Evolutionary conservation across 2,329 filamentous ascomycete species (phyloP).

Genomic region (Cryoendolithus antarcticus): DNA sequence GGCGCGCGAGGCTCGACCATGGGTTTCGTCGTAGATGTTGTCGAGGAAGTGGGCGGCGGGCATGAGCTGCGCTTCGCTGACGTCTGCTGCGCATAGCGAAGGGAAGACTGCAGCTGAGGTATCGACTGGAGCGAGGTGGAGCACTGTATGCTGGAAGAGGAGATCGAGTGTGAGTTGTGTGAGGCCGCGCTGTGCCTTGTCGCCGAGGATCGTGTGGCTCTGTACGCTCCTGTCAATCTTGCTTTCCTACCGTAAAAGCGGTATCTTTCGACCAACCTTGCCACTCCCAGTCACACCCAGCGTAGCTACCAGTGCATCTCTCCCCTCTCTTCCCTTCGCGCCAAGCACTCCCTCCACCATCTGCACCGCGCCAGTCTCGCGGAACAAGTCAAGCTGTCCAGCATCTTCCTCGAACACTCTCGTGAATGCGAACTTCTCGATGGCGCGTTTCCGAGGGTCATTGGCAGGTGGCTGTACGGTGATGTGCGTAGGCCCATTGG

Average conservation of each 20-base stretch:
- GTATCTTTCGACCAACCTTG: slow-evolving; percentile 50
- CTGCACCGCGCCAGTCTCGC: slow-evolving; percentile 60
- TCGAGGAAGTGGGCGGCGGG: slow-evolving; percentile 69
- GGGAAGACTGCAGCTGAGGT: slow-evolving; percentile 51
- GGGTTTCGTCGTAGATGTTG: slow-evolving; percentile 56
- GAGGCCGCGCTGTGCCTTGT: slow-evolving; percentile 70
- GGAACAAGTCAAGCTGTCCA: slow-evolving; percentile 75
- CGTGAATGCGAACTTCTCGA: slow-evolving; percentile 92
- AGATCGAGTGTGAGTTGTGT: slow-evolving; percentile 87
- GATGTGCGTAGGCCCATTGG: slow-evolving; percentile 32
- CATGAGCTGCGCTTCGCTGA: slow-evolving; percentile 67
- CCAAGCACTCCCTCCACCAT: slow-evolving; percentile 74
- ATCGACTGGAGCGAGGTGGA: slow-evolving; percentile 52
- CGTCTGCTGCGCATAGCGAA: slow-evolving; percentile 63
- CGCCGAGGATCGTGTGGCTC: slow-evolving; percentile 94
- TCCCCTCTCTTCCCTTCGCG: slow-evolving; percentile 58
- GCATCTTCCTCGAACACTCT: slow-evolving; percentile 81
- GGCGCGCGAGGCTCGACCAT: slow-evolving; percentile 28
- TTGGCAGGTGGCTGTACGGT: slow-evolving; percentile 54
- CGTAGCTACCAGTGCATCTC: slow-evolving; percentile 82
- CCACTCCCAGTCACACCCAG: slow-evolving; percentile 90
- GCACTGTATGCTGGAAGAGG: slow-evolving; percentile 68
- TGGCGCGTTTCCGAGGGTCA: slow-evolving; percentile 69
- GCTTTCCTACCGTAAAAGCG: too few species aligned
- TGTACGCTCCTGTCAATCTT: slow-evolving; percentile 27